phyloP scores from a whole-genome alignment of 495 filamentous ascomycete genomes.

The Endocarpon pusillum region DNA sequence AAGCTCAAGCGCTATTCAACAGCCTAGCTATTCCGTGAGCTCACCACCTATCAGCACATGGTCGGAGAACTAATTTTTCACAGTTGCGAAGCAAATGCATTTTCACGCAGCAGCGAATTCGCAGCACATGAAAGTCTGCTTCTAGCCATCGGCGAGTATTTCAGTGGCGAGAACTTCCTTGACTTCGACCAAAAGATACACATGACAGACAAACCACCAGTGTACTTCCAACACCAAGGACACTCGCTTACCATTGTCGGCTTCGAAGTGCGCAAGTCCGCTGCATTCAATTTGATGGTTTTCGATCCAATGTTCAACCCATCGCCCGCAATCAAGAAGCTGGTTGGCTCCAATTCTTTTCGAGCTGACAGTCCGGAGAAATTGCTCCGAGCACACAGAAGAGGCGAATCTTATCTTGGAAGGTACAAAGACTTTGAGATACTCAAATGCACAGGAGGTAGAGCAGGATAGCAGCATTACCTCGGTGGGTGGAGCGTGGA shows the following conservation, averaged over 20 bases:
- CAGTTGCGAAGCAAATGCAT: slow-evolving; percentile 36
- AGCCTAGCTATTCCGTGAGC: slow-evolving; percentile 37
- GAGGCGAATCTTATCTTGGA: slow-evolving; percentile 45
- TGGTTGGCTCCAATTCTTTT: slow-evolving; percentile 28
- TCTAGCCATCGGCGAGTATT: slow-evolving; percentile 56
- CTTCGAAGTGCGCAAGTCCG: slow-evolving; percentile 50
- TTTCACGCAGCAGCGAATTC: slow-evolving; percentile 21
- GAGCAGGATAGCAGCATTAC: too few relatives aligned
- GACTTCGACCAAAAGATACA: slow-evolving; percentile 35
- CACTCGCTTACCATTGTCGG: slow-evolving; percentile 91
- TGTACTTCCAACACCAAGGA: slow-evolving; percentile 81
- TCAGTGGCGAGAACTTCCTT: slow-evolving; percentile 30
- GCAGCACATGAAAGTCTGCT: slow-evolving; percentile 41
- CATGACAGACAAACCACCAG: slow-evolving; percentile 53
- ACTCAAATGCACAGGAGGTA: too few relatives aligned
- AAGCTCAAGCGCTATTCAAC: slow-evolving; percentile 26
- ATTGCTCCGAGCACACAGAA: slow-evolving; percentile 52
- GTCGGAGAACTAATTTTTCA: slow-evolving; percentile 67
- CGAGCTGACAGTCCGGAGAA: slow-evolving; percentile 31
- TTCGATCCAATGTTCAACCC: slow-evolving; percentile 83
- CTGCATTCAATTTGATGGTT: slow-evolving; percentile 55
- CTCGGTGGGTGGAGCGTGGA: too few relatives aligned
- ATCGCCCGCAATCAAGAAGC: slow-evolving; percentile 38
- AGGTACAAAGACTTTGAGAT: slow-evolving; percentile 66
- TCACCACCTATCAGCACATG: too few relatives aligned